Evolutionary conservation across 805 yeast species (phyloP).

Genomic region (Ogataea salicorniae): DNA sequence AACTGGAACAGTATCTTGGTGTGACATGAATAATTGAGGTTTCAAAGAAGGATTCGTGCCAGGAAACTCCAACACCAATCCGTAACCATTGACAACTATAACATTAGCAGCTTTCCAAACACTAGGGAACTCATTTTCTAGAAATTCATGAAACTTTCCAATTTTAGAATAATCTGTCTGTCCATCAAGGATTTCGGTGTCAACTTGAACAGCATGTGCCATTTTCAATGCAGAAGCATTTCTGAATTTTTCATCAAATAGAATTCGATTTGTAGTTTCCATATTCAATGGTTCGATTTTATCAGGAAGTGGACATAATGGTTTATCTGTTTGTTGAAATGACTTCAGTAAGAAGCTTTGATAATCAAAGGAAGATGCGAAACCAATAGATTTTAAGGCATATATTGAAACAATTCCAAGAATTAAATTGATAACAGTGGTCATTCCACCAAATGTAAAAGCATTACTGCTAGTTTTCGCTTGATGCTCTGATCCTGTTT

Average conservation of each 20-base stretch:
- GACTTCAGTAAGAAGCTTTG: too few relatives aligned
- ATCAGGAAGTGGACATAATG: background rate
- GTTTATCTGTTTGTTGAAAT: background rate
- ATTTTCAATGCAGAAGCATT: slow-evolving; percentile 36
- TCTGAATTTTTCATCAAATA: slow-evolving; percentile 28
- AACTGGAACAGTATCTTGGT: slow-evolving; percentile 78
- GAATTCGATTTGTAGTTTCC: slow-evolving; percentile 19
- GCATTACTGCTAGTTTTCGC: too few relatives aligned
- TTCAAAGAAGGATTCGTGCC: slow-evolving; percentile 49
- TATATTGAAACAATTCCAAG: too few relatives aligned
- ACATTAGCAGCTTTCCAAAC: slow-evolving; percentile 43
- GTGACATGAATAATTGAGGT: slow-evolving; percentile 66
- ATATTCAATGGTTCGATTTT: background rate
- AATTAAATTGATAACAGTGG: too few relatives aligned
- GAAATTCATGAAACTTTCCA: slow-evolving; percentile 45
- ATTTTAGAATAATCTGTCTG: slow-evolving; percentile 46
- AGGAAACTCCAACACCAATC: slow-evolving; percentile 56
- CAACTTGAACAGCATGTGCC: slow-evolving; percentile 42
- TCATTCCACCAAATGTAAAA: too few relatives aligned
- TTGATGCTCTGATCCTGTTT: too few relatives aligned
- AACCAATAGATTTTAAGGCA: too few relatives aligned
- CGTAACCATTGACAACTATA: slow-evolving; percentile 55
- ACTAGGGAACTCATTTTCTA: slow-evolving; percentile 50
- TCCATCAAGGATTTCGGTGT: slow-evolving; percentile 39
- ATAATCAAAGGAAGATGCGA: too few relatives aligned